Evolutionary conservation across 345 rosid species (phyloP), one percentile per base, ranked within the genome.

Genomic region (Eucalyptus sp.): DNA sequence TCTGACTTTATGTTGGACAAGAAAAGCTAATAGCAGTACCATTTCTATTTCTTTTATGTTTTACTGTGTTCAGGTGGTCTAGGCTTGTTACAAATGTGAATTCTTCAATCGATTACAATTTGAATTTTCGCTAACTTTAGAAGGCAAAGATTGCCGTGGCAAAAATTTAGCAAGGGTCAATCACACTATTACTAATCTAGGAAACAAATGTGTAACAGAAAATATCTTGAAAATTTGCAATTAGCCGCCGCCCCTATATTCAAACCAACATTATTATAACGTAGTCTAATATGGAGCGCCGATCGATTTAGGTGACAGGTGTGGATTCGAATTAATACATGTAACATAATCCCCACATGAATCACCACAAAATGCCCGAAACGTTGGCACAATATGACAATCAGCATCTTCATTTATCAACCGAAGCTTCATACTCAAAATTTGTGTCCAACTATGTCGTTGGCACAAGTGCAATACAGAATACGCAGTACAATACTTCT

Each of bases 241-340:
- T 31, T 66, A 15, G 4, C 24, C 22, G 2, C 46, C 4, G 8
- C 46, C 2, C 44, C 2, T 9, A 3, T 31, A 16, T 68, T 33
- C 80, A 17, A 68, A 68, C 43, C 80, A 4, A 68, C 43, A 68
- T 33, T 16, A 16, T 31, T 68, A 33, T 31, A 33, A 68, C 2
- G 2, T 71, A 33, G 4, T 71, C 1, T 43, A 13, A 71, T 2
- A 68, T 17, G 44, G 12, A 71, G 13, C 81, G 1, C 13, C 1
- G 0, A 33, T 18, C 3, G 4, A 1, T 44, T 37, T 10, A 37
- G 8, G 4, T 10, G 46, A 37, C 12, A 71, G 8, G 27, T 37
- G 46, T 71, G 0, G 2, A 37, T 18, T 37, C 0, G 14, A 37
- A 71, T 0, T 8, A 71, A 37, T 37, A 3, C 4, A 18, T 17